Evolutionary conservation across 306 rosid species (phyloP).

Genomic region (Psophocarpus tetragonolobus): DNA sequence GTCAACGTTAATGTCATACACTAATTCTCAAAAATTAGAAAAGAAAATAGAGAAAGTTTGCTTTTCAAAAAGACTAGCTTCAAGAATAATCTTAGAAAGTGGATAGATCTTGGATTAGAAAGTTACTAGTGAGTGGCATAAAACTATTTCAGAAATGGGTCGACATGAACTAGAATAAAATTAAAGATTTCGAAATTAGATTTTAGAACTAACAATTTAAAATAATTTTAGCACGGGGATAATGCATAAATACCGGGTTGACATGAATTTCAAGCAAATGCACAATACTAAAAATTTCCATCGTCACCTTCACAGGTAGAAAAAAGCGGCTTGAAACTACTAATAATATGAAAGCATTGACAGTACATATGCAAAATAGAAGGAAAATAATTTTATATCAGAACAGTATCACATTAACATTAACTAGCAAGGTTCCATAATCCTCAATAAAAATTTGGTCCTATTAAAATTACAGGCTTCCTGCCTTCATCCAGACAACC

Average conservation of each 20-base stretch:
- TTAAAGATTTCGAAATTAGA: too few relatives aligned
- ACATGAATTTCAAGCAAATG: background rate
- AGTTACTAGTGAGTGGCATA: too few relatives aligned
- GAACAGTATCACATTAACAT: conserved; percentile 37
- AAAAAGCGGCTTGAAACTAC: background rate
- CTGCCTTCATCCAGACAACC: conserved; percentile 52
- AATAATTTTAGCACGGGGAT: too few relatives aligned
- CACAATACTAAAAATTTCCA: background rate
- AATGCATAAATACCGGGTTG: background rate
- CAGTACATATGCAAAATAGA: background rate
- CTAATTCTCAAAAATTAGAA: too few relatives aligned
- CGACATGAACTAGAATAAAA: too few relatives aligned
- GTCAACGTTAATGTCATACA: too few relatives aligned
- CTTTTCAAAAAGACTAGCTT: too few relatives aligned
- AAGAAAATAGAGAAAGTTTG: too few relatives aligned
- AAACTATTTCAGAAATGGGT: too few relatives aligned
- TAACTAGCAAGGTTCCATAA: conserved; percentile 39
- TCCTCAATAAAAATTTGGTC: conserved; percentile 44
- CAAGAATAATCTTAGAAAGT: too few relatives aligned
- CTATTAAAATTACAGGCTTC: conserved; percentile 57
- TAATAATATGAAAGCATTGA: background rate
- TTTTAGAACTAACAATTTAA: too few relatives aligned
- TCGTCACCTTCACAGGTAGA: background rate
- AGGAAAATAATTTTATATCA: background rate
- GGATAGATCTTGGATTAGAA: too few relatives aligned